Conservation (phyloP, 2,329 filamentous ascomycete species). For the Ceratocystis alfenasii region DNA sequence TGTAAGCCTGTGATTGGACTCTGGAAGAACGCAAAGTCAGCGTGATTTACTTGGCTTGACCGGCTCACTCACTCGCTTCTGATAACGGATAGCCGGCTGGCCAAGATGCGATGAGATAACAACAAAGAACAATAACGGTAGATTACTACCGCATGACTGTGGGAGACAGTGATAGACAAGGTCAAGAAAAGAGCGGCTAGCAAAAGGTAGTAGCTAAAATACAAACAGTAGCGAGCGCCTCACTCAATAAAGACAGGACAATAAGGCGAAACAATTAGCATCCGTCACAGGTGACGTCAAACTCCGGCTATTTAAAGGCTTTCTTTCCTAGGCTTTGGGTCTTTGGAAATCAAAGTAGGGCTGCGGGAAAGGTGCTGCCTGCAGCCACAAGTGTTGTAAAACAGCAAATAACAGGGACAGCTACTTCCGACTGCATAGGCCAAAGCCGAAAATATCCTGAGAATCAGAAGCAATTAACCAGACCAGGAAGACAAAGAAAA, state of each 20-base stretch:
- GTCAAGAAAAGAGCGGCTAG: neutral
- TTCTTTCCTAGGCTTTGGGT: neutral
- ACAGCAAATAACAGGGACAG: too few species aligned
- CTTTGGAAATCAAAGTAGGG: neutral
- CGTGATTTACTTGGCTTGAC: neutral
- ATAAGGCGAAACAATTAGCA: neutral
- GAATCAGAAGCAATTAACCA: too few species aligned
- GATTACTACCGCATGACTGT: constrained; percentile 14
- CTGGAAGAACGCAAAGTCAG: neutral
- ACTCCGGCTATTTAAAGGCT: neutral
- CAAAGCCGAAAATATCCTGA: too few species aligned
- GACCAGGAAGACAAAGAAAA: neutral
- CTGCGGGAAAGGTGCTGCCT: neutral
- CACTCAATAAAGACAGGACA: neutral
- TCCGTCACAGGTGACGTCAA: neutral
- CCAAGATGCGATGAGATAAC: neutral
- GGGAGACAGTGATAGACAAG: neutral
- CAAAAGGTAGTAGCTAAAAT: neutral
- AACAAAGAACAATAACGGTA: neutral
- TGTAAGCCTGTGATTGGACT: neutral
- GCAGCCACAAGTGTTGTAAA: neutral
- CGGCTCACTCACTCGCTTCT: neutral
- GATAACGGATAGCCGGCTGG: neutral
- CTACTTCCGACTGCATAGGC: too few species aligned
- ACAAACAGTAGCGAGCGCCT: neutral